Percentiles rank a stretch among this genome's conserved stretches.
These are phyloP conservation scores for Fragaria nilgerrensis DNA, from an alignment of 306 rosid species.

Conservation along the genomic window DNA sequence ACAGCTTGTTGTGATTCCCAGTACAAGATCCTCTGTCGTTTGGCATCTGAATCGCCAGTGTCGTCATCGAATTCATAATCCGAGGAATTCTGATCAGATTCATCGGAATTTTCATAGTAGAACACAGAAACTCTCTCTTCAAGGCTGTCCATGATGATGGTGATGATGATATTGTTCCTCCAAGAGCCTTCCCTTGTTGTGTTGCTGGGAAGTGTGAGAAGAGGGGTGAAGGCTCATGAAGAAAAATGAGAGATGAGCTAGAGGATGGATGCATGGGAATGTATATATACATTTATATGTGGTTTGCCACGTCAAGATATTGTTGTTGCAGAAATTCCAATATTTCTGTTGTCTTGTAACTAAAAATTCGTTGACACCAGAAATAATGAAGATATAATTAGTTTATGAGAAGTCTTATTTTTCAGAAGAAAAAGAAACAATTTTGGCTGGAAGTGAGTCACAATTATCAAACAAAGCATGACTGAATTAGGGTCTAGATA, in stretches of 20 bases:
- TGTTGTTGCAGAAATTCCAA: background rate
- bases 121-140: slow-evolving; percentile 49
- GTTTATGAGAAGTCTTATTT: background rate
- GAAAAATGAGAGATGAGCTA: background rate
- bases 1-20: slow-evolving; percentile 61
- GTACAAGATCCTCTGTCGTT: slow-evolving; percentile 33
- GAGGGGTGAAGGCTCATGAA: background rate
- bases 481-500: background rate
- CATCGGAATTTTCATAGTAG: slow-evolving; percentile 27
- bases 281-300: background rate
- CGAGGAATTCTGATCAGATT: background rate
- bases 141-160: slow-evolving; percentile 44
- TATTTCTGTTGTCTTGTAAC: background rate
- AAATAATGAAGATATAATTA: background rate
- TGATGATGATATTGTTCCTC: background rate
- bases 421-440: background rate
- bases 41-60: background rate
- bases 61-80: slow-evolving; percentile 20
- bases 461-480: background rate
- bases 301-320: background rate
- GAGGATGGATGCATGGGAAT: background rate
- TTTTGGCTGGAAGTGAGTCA: background rate
- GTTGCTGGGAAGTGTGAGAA: background rate
- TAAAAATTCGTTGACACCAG: background rate
- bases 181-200: slow-evolving; percentile 3